Evolutionary conservation across 805 yeast species (phyloP).

Genomic region (Candida germanica): DNA sequence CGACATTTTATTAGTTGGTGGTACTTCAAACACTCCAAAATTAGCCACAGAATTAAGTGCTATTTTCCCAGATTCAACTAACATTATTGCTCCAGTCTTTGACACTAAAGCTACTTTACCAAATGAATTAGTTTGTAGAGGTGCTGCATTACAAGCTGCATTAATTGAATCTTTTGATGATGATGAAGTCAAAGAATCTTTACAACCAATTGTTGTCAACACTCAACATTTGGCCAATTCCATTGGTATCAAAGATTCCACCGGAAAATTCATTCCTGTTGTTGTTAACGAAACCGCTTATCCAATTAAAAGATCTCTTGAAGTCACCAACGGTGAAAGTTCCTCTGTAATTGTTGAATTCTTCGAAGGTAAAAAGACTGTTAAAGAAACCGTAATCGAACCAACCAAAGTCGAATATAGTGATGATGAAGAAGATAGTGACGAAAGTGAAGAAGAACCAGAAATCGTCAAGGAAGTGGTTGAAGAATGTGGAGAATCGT

Average conservation of each 20-base stretch:
- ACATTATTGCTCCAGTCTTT: slow-evolving; percentile 69
- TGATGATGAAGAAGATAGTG: slow-evolving; percentile 49
- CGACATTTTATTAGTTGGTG: slow-evolving; percentile 91
- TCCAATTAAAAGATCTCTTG: slow-evolving; percentile 78
- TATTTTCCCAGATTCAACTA: slow-evolving; percentile 78
- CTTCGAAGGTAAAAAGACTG: slow-evolving; percentile 80
- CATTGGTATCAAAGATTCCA: slow-evolving; percentile 76
- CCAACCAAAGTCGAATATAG: slow-evolving; percentile 43
- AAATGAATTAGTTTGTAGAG: slow-evolving; percentile 84
- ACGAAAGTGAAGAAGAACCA: slow-evolving; percentile 77
- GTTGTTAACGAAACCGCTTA: slow-evolving; percentile 81
- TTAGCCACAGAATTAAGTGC: slow-evolving; percentile 69
- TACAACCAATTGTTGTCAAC: slow-evolving; percentile 79
- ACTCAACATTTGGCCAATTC: slow-evolving; percentile 84
- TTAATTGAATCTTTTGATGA: slow-evolving; percentile 77
- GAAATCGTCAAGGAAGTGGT: slow-evolving; percentile 76
- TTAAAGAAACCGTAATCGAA: slow-evolving; percentile 80
- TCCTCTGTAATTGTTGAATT: slow-evolving; percentile 63
- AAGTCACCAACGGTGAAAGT: slow-evolving; percentile 59
- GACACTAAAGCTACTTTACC: slow-evolving; percentile 83
- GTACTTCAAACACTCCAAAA: slow-evolving; percentile 90
- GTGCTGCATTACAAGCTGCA: slow-evolving; percentile 96
- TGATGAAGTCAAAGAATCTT: slow-evolving; percentile 76
- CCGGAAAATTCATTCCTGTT: slow-evolving; percentile 69
- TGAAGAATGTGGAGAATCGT: slow-evolving; percentile 65